phyloP scores from a whole-genome alignment of 139 green algal genomes.

The Choricystis sp. region DNA sequence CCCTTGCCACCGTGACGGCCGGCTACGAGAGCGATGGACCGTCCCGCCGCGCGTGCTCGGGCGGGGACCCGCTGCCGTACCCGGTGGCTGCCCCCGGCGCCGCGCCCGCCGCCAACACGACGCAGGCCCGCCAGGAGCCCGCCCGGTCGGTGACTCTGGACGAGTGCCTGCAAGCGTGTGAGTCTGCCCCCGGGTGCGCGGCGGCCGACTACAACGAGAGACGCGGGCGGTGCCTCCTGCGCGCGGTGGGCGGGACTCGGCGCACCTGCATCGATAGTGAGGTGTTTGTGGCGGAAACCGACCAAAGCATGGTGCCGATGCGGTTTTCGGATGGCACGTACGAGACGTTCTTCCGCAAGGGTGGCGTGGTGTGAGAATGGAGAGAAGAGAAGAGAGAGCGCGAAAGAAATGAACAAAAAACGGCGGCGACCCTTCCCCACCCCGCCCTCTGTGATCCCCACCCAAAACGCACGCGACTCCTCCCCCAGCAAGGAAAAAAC shows the following conservation, averaged over 20 bases:
- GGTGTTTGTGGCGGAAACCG: neutral
- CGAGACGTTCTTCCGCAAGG: neutral
- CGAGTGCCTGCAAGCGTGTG: constrained; percentile 27
- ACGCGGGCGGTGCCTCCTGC: neutral
- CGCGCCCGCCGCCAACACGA: constrained; percentile 8
- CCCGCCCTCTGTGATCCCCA: too few relatives aligned
- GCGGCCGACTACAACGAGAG: constrained; percentile 24
- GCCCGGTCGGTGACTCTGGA: constrained; percentile 1
- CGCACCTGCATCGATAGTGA: neutral
- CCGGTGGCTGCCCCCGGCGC: constrained; percentile 20
- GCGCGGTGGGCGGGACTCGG: too few relatives aligned
- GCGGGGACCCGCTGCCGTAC: constrained; percentile 24
- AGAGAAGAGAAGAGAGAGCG: too few relatives aligned
- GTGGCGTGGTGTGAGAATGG: too few relatives aligned
- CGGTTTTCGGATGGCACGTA: neutral
- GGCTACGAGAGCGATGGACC: constrained; percentile 15
- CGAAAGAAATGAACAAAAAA: too few relatives aligned
- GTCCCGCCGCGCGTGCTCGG: constrained; percentile 18
- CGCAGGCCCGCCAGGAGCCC: constrained; percentile 12
- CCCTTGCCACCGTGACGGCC: constrained; percentile 1
- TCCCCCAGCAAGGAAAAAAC: too few relatives aligned
- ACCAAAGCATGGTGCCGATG: neutral
- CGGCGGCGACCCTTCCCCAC: too few relatives aligned
- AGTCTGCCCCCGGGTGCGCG: constrained; percentile 13
- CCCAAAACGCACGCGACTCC: too few relatives aligned